These are phyloP conservation scores for Cyberlindnera samutprakarnensis DNA, from an alignment of 805 yeast species.

Conservation along the genomic window DNA sequence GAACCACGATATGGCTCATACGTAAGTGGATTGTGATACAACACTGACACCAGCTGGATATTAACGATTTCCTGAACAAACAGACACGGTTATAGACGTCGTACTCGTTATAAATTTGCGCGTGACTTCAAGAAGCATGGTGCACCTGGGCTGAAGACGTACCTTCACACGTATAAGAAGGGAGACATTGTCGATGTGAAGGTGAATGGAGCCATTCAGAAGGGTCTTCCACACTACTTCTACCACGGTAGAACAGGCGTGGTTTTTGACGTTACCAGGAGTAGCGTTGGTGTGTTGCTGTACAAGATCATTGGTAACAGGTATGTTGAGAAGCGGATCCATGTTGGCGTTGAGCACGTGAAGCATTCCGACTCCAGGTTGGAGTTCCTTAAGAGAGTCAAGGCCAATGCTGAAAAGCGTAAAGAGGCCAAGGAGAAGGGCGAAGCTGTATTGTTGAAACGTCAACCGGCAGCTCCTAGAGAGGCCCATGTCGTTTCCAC, in stretches of 20 bases:
- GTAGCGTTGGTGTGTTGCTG: constrained; percentile 93
- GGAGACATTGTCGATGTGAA: constrained; percentile 98
- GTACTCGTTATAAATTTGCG: constrained; percentile 99
- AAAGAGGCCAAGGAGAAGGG: constrained; percentile 90
- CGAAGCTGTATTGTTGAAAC: constrained; percentile 81
- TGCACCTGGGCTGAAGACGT: constrained; percentile 81
- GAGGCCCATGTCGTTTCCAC: constrained; percentile 75
- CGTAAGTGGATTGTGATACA: constrained; percentile 5
- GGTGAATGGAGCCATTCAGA: constrained; percentile 97
- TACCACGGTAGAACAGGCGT: constrained; percentile 99
- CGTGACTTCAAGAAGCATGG: constrained; percentile 97
- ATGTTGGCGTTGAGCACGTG: constrained; percentile 95
- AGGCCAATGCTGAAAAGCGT: constrained; percentile 86
- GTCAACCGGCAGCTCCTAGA: constrained; percentile 97
- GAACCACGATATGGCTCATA: constrained; percentile 13
- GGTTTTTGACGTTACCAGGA: constrained; percentile 95
- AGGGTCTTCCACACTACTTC: constrained; percentile 99
- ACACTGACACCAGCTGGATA: not conserved
- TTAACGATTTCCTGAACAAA: not conserved
- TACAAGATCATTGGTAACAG: constrained; percentile 97
- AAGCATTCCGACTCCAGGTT: constrained; percentile 99
- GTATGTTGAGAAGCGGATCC: constrained; percentile 95
- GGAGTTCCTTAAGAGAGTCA: constrained; percentile 96
- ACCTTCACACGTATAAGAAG: constrained; percentile 93
- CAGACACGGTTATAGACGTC: constrained; percentile 97